These are phyloP conservation scores for Xerocomellus intermedius DNA, from an alignment of 768 basidiomycete genomes.

Conservation along the genomic window DNA sequence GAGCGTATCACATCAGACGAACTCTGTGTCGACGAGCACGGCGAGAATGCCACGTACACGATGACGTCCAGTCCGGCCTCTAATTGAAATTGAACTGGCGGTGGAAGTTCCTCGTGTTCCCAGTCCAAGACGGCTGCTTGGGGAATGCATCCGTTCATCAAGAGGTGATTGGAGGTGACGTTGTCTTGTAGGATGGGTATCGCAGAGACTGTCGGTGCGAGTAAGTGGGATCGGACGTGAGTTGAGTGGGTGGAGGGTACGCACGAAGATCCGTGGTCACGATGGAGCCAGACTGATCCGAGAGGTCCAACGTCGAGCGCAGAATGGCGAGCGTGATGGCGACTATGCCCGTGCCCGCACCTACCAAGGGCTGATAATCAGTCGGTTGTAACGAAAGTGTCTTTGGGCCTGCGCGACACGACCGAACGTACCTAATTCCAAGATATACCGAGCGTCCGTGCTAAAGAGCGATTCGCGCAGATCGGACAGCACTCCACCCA, in stretches of 20 bases:
- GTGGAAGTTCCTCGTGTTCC: constrained; percentile 60
- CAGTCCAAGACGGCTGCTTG: constrained; percentile 62
- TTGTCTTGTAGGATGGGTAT: constrained; percentile 78
- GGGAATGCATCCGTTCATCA: constrained; percentile 33
- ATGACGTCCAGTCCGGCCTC: constrained; percentile 56
- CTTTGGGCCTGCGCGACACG: not conserved
- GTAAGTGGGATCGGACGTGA: not conserved
- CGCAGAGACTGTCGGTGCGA: constrained; percentile 61
- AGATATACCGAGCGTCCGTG: constrained; percentile 38
- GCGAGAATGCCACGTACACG: constrained; percentile 47
- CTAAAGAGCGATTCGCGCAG: constrained; percentile 42
- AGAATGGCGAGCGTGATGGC: constrained; percentile 63
- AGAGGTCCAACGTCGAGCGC: constrained; percentile 36
- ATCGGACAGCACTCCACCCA: constrained; percentile 2
- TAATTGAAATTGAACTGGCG: constrained; percentile 40
- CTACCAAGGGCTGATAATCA: constrained; percentile 35
- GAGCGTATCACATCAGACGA: not conserved
- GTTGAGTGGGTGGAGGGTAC: constrained; percentile 20
- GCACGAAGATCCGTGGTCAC: constrained; percentile 73
- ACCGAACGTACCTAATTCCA: constrained; percentile 65
- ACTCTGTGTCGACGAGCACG: not conserved
- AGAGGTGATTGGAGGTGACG: constrained; percentile 44
- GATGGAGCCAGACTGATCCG: constrained; percentile 35
- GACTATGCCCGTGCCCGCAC: constrained; percentile 84
- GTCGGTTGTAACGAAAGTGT: not conserved